These are phyloP conservation scores for Colletotrichum phormii DNA, from an alignment of 2,329 filamentous ascomycete genomes.

Conservation along the genomic window DNA sequence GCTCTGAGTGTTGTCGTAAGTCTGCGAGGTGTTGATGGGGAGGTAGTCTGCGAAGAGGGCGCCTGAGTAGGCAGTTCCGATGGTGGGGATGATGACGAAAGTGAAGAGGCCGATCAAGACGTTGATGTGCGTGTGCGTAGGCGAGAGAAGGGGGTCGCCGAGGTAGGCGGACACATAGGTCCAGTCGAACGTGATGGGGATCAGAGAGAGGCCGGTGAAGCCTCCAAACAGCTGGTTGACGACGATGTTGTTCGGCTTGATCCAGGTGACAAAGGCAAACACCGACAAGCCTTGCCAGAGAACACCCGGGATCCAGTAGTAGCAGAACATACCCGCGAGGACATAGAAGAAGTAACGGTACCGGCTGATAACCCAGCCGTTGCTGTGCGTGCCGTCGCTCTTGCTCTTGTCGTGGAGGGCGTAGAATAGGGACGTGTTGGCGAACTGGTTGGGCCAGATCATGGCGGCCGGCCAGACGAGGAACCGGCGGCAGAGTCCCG, in stretches of 20 bases:
- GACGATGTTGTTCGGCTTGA: conserved; percentile 67
- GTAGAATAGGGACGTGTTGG: conserved; percentile 60
- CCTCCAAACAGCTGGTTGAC: conserved; percentile 73
- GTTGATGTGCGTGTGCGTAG: conserved; percentile 29
- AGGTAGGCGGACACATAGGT: conserved; percentile 56
- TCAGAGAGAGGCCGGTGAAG: conserved; percentile 67
- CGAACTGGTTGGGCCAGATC: conserved; percentile 68
- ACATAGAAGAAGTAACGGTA: conserved; percentile 52
- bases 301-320: conserved; percentile 66
- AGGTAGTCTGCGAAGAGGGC: conserved; percentile 63
- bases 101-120: conserved; percentile 22
- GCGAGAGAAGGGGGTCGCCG: conserved; percentile 43
- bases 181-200: conserved; percentile 70
- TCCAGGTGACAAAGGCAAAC: conserved; percentile 69
- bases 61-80: conserved; percentile 59
- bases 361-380: conserved; percentile 55
- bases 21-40: conserved; percentile 64
- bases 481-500: conserved; percentile 67
- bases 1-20: conserved; percentile 67
- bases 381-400: conserved; percentile 51
- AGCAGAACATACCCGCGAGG: conserved; percentile 54
- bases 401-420: conserved; percentile 55
- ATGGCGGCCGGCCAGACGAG: conserved; percentile 70
- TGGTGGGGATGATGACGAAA: conserved; percentile 44
- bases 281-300: conserved; percentile 61